phyloP scores from a whole-genome alignment of 139 green algal species.

The Tetradesmus obliquus region DNA sequence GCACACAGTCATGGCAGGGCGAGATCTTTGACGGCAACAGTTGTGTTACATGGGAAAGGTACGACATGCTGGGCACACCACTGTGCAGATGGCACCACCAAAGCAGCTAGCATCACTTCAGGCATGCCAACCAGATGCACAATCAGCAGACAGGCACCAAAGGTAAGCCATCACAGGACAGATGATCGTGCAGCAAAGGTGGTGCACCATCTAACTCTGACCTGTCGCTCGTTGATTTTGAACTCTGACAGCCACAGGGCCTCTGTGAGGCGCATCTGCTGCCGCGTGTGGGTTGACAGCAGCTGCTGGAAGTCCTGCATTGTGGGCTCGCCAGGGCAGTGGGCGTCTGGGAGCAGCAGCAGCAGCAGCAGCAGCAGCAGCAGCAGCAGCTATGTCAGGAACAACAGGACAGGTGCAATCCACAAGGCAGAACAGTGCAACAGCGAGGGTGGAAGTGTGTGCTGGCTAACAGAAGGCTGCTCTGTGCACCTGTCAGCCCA shows the following conservation, averaged over 20 bases:
- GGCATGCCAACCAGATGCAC: too few relatives aligned
- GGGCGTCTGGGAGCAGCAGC: conserved; percentile 1
- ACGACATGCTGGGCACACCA: too few relatives aligned
- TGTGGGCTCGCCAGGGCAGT: not conserved
- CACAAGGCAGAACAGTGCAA: not conserved
- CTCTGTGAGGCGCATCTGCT: conserved; percentile 29
- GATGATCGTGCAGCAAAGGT: too few relatives aligned
- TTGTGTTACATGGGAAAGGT: too few relatives aligned
- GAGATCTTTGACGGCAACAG: too few relatives aligned
- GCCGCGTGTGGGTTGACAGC: conserved; percentile 1
- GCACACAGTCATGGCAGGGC: not conserved
- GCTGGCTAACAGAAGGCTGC: too few relatives aligned
- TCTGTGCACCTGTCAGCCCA: too few relatives aligned
- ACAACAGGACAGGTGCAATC: not conserved
- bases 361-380: not conserved
- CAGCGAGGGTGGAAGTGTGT: not conserved
- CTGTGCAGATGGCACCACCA: too few relatives aligned
- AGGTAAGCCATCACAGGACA: too few relatives aligned
- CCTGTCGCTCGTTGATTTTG: conserved; percentile 39
- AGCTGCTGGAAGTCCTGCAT: conserved; percentile 16
- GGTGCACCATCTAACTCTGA: not conserved
- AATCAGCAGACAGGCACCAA: too few relatives aligned
- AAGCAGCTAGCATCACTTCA: too few relatives aligned
- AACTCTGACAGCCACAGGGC: conserved; percentile 27
- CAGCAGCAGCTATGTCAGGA: not conserved